A percentile compares a stretch with the other conserved stretches of the same genome.
Evolutionary conservation across 2,329 filamentous ascomycete genomes (phyloP).

Genomic region (Lachnum nothofagi): DNA sequence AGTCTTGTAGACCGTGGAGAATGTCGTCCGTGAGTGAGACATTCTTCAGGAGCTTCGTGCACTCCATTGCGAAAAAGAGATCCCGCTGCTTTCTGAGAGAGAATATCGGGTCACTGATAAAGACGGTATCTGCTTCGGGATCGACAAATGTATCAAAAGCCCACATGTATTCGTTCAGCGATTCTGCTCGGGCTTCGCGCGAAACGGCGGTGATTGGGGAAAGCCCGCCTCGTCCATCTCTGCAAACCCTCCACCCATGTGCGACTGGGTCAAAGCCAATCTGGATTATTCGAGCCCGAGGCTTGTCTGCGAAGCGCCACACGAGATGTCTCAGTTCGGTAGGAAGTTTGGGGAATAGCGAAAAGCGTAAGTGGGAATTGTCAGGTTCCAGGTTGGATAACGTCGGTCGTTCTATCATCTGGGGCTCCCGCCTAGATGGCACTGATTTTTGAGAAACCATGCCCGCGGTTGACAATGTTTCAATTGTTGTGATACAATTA

Average conservation of each 20-base stretch:
- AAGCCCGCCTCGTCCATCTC: slow-evolving; percentile 11
- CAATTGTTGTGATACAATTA: no score
- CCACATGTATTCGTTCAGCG: slow-evolving; percentile 10
- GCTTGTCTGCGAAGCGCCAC: slow-evolving; percentile 6
- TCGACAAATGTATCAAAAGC: slow-evolving; percentile 16
- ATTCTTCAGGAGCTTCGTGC: slow-evolving; percentile 5
- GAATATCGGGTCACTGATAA: slow-evolving; percentile 18
- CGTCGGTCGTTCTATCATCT: no score
- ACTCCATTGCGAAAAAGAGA: slow-evolving; percentile 6
- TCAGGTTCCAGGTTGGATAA: no score
- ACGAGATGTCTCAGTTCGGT: slow-evolving; percentile 9
- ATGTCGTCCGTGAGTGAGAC: slow-evolving; percentile 9
- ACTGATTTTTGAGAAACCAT: no score
- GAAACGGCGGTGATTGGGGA: slow-evolving; percentile 8
- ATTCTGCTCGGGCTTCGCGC: slow-evolving; percentile 15
- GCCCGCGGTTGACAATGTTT: no score
- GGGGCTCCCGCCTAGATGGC: no score
- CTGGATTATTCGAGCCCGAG: slow-evolving; percentile 14
- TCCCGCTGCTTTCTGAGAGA: slow-evolving; percentile 6
- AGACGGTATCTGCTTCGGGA: slow-evolving; percentile 15
- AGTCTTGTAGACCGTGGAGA: background rate
- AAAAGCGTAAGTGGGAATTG: background rate
- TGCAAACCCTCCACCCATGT: slow-evolving; percentile 11
- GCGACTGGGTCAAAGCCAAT: slow-evolving; percentile 7
- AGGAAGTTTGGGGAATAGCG: slow-evolving; percentile 10